A percentile compares a stretch with the other conserved stretches of the same genome.
These are phyloP conservation scores for Ceratocystis albifundus DNA, from an alignment of 2,329 filamentous ascomycete genomes.

Conservation along the genomic window DNA sequence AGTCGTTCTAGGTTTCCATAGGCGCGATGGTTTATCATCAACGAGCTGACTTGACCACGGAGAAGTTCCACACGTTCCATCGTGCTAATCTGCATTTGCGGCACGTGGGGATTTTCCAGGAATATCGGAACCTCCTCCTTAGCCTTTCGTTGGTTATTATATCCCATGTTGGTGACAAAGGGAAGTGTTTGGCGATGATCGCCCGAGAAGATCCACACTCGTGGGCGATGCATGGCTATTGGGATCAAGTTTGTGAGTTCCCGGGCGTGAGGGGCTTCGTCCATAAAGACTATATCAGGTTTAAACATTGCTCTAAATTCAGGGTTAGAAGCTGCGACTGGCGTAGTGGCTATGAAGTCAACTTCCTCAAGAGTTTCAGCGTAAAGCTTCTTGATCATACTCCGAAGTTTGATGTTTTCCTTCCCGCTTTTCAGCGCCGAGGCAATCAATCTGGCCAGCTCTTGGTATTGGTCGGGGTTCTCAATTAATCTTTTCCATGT, in stretches of 20 bases:
- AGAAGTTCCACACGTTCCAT: conserved; percentile 33
- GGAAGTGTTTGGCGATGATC: conserved; percentile 38
- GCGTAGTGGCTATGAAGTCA: conserved; percentile 39
- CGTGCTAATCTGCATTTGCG: conserved; percentile 31
- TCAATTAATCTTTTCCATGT: conserved; percentile 34
- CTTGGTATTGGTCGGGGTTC: conserved; percentile 29
- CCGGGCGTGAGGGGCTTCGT: conserved; percentile 47
- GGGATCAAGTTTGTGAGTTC: conserved; percentile 38
- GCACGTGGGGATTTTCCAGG: conserved; percentile 29
- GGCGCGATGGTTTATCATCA: conserved; percentile 33
- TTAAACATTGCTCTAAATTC: conserved; percentile 46
- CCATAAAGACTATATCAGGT: conserved; percentile 76
- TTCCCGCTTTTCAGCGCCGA: conserved; percentile 27
- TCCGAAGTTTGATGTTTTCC: conserved; percentile 27
- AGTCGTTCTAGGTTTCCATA: conserved; percentile 33
- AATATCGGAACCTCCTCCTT: conserved; percentile 15
- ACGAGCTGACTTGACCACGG: conserved; percentile 29
- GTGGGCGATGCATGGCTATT: conserved; percentile 34
- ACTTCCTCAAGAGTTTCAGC: conserved; percentile 31
- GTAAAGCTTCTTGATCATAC: conserved; percentile 32
- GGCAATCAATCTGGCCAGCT: conserved; percentile 32
- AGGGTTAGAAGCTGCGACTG: conserved; percentile 33
- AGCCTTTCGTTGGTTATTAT: neutral
- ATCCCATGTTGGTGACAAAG: conserved; percentile 30
- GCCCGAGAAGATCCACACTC: conserved; percentile 37